Conservation (phyloP, 2,329 filamentous ascomycete genomes). For the Chaetothyriales sp. region DNA sequence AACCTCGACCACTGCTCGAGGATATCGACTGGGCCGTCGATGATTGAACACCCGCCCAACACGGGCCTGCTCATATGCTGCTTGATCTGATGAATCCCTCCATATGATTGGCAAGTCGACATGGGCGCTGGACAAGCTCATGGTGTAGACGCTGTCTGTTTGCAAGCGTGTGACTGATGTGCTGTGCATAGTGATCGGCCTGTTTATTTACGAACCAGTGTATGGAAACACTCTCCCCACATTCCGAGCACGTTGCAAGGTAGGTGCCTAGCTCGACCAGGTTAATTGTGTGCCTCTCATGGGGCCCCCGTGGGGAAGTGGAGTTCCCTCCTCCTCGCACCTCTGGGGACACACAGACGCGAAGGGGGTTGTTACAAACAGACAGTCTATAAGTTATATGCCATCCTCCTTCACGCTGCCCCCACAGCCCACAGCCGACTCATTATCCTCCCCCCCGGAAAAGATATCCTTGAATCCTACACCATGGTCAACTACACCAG, state of each 20-base stretch:
- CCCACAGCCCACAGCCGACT: not conserved
- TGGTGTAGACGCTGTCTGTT: not conserved
- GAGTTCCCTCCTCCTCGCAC: not conserved
- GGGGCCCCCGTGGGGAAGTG: not conserved
- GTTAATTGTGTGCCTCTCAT: not conserved
- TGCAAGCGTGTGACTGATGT: not conserved
- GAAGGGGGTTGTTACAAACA: not conserved
- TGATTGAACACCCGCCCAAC: constrained; percentile 33
- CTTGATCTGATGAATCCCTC: not conserved
- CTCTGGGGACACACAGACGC: not conserved
- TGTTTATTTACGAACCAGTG: not conserved
- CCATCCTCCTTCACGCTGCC: not conserved
- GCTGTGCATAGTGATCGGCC: not conserved
- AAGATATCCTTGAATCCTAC: not conserved
- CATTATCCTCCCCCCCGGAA: not conserved
- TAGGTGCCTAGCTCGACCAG: not conserved
- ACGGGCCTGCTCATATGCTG: constrained; percentile 24
- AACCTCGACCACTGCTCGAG: constrained; percentile 29
- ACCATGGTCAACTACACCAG: constrained; percentile 1
- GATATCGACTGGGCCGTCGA: constrained; percentile 27
- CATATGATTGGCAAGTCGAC: not conserved
- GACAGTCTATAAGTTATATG: not conserved
- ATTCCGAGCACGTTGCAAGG: not conserved
- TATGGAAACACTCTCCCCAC: not conserved
- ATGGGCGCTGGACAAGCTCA: not conserved